Evolutionary conservation across 164 flowering plant species (phyloP).

Genomic region (Kingdonia uniflora): DNA sequence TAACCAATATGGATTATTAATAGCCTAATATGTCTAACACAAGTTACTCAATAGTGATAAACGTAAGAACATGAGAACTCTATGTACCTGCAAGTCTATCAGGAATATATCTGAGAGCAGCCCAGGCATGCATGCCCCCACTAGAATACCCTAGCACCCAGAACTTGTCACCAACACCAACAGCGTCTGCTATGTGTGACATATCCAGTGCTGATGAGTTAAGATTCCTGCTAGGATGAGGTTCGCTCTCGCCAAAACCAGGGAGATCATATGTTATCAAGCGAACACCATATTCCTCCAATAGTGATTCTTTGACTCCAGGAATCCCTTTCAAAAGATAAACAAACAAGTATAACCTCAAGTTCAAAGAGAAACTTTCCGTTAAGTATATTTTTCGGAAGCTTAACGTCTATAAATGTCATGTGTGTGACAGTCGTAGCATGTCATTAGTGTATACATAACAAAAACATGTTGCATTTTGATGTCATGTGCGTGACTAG

Average conservation of each 20-base stretch:
- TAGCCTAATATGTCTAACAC: too few relatives aligned
- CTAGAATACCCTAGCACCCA: conserved; percentile 84
- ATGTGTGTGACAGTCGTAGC: too few relatives aligned
- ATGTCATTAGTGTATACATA: too few relatives aligned
- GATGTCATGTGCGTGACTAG: too few relatives aligned
- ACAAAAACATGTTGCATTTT: too few relatives aligned
- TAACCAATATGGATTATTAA: too few relatives aligned
- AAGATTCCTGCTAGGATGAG: conserved; percentile 71
- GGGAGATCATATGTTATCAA: conserved; percentile 94
- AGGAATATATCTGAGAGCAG: conserved; percentile 78
- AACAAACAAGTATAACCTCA: conserved; percentile 7
- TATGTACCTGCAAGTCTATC: conserved; percentile 63
- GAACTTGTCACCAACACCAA: conserved; percentile 59
- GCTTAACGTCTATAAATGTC: too few relatives aligned
- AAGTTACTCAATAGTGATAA: background rate
- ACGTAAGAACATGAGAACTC: background rate
- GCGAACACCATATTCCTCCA: conserved; percentile 84
- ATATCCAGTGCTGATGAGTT: conserved; percentile 81
- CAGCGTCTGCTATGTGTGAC: conserved; percentile 44
- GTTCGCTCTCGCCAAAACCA: conserved; percentile 99
- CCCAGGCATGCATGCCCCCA: conserved; percentile 85
- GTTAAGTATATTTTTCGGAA: too few relatives aligned
- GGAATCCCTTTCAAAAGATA: conserved; percentile 44
- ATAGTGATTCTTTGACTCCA: conserved; percentile 51
- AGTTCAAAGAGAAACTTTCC: background rate